These are phyloP conservation scores for Beauveria sp. DNA, from an alignment of 2,329 filamentous ascomycete species.

Conservation along the genomic window DNA sequence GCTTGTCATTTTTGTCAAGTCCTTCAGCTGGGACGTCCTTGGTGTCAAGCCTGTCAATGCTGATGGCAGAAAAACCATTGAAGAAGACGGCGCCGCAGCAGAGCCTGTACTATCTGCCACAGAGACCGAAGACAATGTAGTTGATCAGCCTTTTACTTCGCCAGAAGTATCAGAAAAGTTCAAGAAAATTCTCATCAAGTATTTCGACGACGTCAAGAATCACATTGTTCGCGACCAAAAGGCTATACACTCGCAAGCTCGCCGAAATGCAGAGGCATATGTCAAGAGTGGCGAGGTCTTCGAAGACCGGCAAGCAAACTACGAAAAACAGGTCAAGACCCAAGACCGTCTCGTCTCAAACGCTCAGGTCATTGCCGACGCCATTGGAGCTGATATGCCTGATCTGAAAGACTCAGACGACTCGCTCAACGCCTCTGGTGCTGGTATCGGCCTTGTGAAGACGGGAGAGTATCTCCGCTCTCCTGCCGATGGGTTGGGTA, in stretches of 20 bases:
- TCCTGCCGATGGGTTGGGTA: conserved; percentile 82
- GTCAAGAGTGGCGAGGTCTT: conserved; percentile 98
- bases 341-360: conserved; percentile 88
- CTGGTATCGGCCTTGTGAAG: conserved; percentile 87
- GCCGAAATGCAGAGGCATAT: conserved; percentile 94
- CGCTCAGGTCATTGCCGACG: conserved; percentile 84
- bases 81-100: conserved; percentile 38
- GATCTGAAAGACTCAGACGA: conserved; percentile 80
- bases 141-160: conserved; percentile 65
- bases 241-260: conserved; percentile 74
- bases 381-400: conserved; percentile 85
- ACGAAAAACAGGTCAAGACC: conserved; percentile 86
- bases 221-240: conserved; percentile 91
- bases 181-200: conserved; percentile 73
- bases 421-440: conserved; percentile 54
- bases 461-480: conserved; percentile 87
- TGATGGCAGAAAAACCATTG: conserved; percentile 76
- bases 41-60: conserved; percentile 65
- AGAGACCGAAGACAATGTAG: conserved; percentile 36
- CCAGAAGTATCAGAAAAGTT: conserved; percentile 79
- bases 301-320: conserved; percentile 91
- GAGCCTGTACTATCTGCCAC: not conserved
- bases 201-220: conserved; percentile 86
- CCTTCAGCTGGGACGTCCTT: conserved; percentile 91
- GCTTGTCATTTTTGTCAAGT: conserved; percentile 91